These are phyloP conservation scores for Tetrahymena borealis DNA, from an alignment of 73 alveolate genomes.

Conservation along the genomic window DNA sequence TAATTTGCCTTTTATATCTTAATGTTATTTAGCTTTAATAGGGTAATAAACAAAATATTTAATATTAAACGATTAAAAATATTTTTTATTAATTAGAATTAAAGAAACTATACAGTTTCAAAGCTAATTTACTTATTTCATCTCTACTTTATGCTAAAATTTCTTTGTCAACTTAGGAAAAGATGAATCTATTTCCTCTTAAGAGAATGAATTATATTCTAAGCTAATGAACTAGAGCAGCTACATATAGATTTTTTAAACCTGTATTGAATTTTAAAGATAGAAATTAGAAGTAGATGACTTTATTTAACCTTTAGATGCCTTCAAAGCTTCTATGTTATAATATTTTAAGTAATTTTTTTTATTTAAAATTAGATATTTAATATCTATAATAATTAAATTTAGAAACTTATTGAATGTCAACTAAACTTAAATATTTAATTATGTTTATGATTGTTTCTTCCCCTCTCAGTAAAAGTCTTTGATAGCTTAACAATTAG, in stretches of 20 bases:
- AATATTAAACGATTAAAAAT: neutral
- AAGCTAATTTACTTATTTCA: neutral
- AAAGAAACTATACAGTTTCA: neutral
- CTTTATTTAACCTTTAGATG: neutral
- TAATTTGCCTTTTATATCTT: neutral
- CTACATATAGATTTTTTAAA: neutral
- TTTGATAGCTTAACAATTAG: neutral
- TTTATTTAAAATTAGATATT: neutral
- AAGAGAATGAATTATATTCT: neutral
- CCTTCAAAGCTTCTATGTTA: neutral
- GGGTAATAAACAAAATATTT: neutral
- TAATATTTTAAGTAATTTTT: neutral
- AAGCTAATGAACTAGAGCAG: neutral
- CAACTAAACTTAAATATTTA: neutral
- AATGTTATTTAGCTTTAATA: neutral
- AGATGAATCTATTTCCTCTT: neutral
- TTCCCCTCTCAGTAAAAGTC: neutral
- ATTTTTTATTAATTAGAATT: neutral
- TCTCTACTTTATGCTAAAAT: neutral
- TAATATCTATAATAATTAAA: neutral
- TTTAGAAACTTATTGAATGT: neutral
- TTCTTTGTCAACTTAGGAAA: neutral
- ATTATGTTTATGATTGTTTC: neutral
- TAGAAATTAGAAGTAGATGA: neutral
- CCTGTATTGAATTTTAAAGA: neutral